A percentile compares a stretch with the other conserved stretches of the same genome.
These are phyloP conservation scores for Agaricus sinodeliciosus DNA, from an alignment of 768 basidiomycete genomes.

Conservation along the genomic window DNA sequence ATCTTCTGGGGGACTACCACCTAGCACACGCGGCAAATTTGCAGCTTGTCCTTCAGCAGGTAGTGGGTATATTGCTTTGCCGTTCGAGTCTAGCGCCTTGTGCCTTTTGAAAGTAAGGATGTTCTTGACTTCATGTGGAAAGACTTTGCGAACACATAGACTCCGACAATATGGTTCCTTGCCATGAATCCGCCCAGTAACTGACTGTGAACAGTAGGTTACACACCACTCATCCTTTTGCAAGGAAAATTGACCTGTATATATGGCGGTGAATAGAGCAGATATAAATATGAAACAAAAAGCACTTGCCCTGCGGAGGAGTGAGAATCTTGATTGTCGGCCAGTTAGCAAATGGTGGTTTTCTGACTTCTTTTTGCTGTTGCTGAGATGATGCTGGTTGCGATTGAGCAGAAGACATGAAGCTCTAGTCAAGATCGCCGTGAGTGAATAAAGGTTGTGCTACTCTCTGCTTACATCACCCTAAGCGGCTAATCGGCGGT, in stretches of 20 bases:
- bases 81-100: slow-evolving; percentile 33
- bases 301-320: slow-evolving; percentile 37
- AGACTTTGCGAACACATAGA: slow-evolving; percentile 59
- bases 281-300: not conserved
- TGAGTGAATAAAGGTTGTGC: slow-evolving; percentile 3
- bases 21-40: slow-evolving; percentile 38
- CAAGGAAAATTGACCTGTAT: slow-evolving; percentile 47
- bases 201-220: slow-evolving; percentile 53
- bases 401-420: slow-evolving; percentile 17
- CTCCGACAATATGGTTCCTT: slow-evolving; percentile 51
- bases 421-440: slow-evolving; percentile 3
- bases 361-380: slow-evolving; percentile 24
- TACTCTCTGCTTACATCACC: slow-evolving; percentile 3
- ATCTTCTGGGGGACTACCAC: slow-evolving; percentile 32
- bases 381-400: slow-evolving; percentile 23
- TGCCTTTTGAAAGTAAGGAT: slow-evolving; percentile 39
- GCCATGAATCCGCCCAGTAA: slow-evolving; percentile 43
- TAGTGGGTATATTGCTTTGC: slow-evolving; percentile 51
- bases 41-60: slow-evolving; percentile 59
- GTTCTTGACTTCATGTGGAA: slow-evolving; percentile 59
- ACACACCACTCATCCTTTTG: slow-evolving; percentile 61
- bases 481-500: not conserved
- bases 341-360: slow-evolving; percentile 38
- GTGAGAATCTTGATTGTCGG: slow-evolving; percentile 49
- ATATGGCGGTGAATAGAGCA: slow-evolving; percentile 1